phyloP scores from a whole-genome alignment of 768 basidiomycete species.

The Punctularia strigosozonata region DNA sequence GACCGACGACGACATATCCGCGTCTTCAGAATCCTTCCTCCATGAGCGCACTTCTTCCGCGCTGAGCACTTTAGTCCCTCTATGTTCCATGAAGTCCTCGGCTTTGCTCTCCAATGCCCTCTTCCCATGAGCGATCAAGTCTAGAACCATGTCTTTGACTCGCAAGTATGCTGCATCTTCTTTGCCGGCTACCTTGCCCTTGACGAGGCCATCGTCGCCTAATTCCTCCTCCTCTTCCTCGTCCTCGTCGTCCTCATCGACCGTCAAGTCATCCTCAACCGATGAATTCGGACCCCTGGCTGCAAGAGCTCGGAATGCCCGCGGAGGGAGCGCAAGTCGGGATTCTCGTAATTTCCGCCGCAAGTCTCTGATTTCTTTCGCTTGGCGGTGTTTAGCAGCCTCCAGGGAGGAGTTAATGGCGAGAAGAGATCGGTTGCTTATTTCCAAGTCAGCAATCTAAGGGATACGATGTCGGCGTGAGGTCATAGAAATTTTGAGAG shows the following conservation, averaged over 20 bases:
- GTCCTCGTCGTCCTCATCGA: slow-evolving; percentile 23
- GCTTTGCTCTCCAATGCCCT: slow-evolving; percentile 49
- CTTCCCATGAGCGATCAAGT: slow-evolving; percentile 43
- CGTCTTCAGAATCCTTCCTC: slow-evolving; percentile 27
- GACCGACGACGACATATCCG: slow-evolving; percentile 6
- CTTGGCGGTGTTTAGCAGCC: slow-evolving; percentile 66
- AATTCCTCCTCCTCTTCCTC: slow-evolving; percentile 23
- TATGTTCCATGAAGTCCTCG: slow-evolving; percentile 36
- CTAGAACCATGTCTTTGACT: slow-evolving; percentile 52
- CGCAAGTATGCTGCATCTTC: slow-evolving; percentile 52
- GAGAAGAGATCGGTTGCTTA: slow-evolving; percentile 77
- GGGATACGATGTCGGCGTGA: neutral
- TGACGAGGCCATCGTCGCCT: slow-evolving; percentile 23
- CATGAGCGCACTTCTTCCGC: slow-evolving; percentile 62
- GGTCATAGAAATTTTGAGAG: neutral
- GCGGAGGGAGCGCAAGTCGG: slow-evolving; percentile 65
- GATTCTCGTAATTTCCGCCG: slow-evolving; percentile 76
- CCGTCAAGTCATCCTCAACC: slow-evolving; percentile 28
- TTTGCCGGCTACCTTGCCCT: slow-evolving; percentile 33
- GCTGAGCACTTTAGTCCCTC: slow-evolving; percentile 55
- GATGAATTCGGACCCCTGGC: too few species aligned
- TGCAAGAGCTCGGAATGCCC: slow-evolving; percentile 41
- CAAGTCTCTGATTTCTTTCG: slow-evolving; percentile 77
- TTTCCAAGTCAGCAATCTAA: slow-evolving; percentile 88
- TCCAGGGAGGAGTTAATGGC: slow-evolving; percentile 80